Evolutionary conservation across 129 eudicot species (phyloP).

Genomic region (Helianthus tuberosus): DNA sequence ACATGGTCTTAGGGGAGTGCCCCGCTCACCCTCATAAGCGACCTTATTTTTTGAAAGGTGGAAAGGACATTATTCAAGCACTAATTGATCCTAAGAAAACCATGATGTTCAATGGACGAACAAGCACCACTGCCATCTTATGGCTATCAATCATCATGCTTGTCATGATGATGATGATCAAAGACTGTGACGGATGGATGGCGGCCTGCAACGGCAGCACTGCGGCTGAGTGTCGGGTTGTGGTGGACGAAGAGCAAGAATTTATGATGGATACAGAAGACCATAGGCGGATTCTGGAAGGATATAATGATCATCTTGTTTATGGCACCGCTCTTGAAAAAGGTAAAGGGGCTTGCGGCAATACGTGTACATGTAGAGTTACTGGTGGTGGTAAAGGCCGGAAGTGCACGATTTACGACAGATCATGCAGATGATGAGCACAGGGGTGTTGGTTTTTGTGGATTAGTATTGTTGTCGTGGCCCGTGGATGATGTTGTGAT

Average conservation of each 20-base stretch:
- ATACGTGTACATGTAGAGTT: neutral
- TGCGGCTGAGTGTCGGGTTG: neutral
- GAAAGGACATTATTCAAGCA: neutral
- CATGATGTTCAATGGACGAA: neutral
- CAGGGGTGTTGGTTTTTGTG: too few relatives aligned
- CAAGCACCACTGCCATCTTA: neutral
- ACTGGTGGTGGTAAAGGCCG: too few relatives aligned
- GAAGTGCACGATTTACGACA: too few relatives aligned
- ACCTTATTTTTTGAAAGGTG: too few relatives aligned
- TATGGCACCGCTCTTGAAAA: neutral
- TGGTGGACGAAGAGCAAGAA: neutral
- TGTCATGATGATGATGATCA: neutral
- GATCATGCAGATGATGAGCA: too few relatives aligned
- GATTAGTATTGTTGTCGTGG: too few relatives aligned
- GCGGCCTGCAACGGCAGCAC: slow-evolving; percentile 12
- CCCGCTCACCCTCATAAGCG: too few relatives aligned
- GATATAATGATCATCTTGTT: neutral
- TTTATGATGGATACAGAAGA: slow-evolving; percentile 5
- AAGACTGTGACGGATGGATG: slow-evolving; percentile 11
- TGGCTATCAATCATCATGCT: neutral
- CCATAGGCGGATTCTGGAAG: neutral
- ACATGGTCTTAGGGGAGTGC: too few relatives aligned
- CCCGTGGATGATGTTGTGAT: too few relatives aligned
- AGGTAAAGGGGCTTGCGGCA: neutral
- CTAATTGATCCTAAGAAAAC: neutral